Conservation (phyloP, 2,329 filamentous ascomycete genomes). For the Penicillium sp. region DNA sequence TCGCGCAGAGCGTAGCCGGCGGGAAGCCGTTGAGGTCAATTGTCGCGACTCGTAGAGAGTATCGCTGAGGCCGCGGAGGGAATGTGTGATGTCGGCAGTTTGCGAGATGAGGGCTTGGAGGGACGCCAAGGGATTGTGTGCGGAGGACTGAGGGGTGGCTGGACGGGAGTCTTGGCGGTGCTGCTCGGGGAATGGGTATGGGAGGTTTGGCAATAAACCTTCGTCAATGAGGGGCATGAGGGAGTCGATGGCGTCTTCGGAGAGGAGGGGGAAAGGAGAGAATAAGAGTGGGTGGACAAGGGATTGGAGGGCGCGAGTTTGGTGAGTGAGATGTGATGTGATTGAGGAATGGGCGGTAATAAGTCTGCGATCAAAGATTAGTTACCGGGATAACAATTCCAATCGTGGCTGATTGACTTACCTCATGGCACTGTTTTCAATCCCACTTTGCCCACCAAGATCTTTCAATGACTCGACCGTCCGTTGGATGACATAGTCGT, state of each 20-base stretch:
- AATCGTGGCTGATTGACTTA: constrained; percentile 29
- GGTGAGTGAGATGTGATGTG: constrained; percentile 59
- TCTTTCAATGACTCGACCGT: constrained; percentile 54
- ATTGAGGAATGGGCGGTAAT: constrained; percentile 60
- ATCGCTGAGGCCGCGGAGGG: constrained; percentile 82
- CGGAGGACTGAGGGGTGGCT: constrained; percentile 30
- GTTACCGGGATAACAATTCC: background rate
- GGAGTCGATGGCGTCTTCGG: constrained; percentile 55
- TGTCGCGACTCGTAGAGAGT: constrained; percentile 93
- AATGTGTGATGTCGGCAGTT: constrained; percentile 71
- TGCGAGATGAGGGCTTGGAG: constrained; percentile 67
- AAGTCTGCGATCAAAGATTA: constrained; percentile 41
- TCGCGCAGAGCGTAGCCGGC: constrained; percentile 75
- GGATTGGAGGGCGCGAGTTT: constrained; percentile 60
- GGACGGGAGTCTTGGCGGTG: constrained; percentile 29
- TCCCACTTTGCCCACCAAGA: constrained; percentile 54
- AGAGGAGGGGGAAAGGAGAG: constrained; percentile 55
- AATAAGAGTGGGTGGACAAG: constrained; percentile 59
- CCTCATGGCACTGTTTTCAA: constrained; percentile 58
- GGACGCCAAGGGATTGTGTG: constrained; percentile 58
- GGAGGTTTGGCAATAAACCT: constrained; percentile 53
- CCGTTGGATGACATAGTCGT: constrained; percentile 53
- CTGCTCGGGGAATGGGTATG: constrained; percentile 44
- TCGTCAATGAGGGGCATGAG: constrained; percentile 57
- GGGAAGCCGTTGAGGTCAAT: constrained; percentile 75